Evolutionary conservation across 1,284 basidiomycete species (phyloP), one percentile per base, ranked within the genome.

Genomic region (Coniferiporia sulphurascens): DNA sequence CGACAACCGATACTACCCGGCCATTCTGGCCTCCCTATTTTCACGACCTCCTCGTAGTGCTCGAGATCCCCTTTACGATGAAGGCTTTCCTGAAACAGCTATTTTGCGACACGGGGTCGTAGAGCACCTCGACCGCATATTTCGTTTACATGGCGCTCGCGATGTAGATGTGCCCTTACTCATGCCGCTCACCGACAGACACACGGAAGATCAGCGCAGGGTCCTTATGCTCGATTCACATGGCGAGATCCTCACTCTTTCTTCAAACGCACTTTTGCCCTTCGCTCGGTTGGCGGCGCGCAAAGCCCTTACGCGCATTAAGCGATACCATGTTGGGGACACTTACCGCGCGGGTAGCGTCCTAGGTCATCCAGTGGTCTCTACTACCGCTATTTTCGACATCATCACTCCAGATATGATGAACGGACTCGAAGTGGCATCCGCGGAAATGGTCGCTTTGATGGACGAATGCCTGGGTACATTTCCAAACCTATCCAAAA

Each of bases 101-200:
- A 79, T 86, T 1, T 72, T 93, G 50, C 88, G 91, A 59, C 83
- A 85, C 36, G 86, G 90, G 2, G 91, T 96, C 3, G 80, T 87
- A 62, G 88, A 93, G 58, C 84, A 86, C 21, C 76, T 97, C 2
- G 78, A 84, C 2, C 76, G 85, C 6, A 84, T 95, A 12, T 95
- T 97, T 70, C 84, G 87, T 50, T 77, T 95, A 1, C 95, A 95
- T 66, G 95, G 95, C 5, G 94, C 95, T 0, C 85, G 97, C 1
- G 86, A 95, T 65, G 84, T 88, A 70, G 87, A 92, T 64, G 86
- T 93, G 0, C 89, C 93, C 0, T 74, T 96, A 13, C 76, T 98
- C 4, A 83, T 94, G 66, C 95, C 94, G 64, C 70, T 22, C 8
- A 54, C 77, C 27, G 75, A 86, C 1, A 76, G 80, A 38, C 79